These are phyloP conservation scores for Blumeria graminis DNA, from an alignment of 2,329 filamentous ascomycete genomes.

Conservation along the genomic window DNA sequence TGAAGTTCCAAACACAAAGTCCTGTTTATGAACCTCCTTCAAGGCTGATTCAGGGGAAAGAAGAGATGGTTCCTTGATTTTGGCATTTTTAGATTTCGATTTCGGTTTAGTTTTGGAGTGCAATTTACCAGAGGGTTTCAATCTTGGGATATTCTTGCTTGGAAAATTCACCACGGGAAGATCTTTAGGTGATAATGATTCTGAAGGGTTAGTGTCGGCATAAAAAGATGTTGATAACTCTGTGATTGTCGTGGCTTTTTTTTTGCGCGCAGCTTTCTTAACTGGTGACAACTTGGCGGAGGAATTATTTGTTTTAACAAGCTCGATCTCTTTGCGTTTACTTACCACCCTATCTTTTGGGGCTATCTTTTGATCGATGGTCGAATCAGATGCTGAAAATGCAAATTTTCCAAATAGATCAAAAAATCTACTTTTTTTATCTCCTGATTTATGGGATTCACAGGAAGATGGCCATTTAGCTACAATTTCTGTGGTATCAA, in stretches of 20 bases:
- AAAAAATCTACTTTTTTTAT: constrained; percentile 13
- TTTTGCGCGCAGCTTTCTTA: constrained; percentile 32
- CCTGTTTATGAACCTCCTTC: constrained; percentile 39
- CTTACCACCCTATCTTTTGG: constrained; percentile 14
- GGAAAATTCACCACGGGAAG: constrained; percentile 18
- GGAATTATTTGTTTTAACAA: constrained; percentile 18
- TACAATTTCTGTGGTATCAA: not conserved
- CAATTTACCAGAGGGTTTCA: constrained; percentile 4
- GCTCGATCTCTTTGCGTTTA: constrained; percentile 32
- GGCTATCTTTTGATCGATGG: constrained; percentile 3
- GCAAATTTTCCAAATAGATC: constrained; percentile 19
- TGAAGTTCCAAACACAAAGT: constrained; percentile 67
- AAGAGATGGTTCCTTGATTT: constrained; percentile 20
- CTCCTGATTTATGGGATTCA: constrained; percentile 3
- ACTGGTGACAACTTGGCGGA: constrained; percentile 18
- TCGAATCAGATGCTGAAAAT: constrained; percentile 13
- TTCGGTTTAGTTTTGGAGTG: constrained; percentile 8
- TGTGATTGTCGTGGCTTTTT: constrained; percentile 56
- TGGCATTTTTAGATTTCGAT: constrained; percentile 8
- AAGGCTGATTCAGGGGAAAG: constrained; percentile 46
- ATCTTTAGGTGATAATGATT: constrained; percentile 3
- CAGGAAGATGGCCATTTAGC: not conserved
- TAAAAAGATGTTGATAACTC: constrained; percentile 54
- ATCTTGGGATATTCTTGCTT: constrained; percentile 20
- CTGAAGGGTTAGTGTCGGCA: constrained; percentile 13